phyloP scores from a whole-genome alignment of 2,329 filamentous ascomycete genomes.

The Corynespora cassiicola region DNA sequence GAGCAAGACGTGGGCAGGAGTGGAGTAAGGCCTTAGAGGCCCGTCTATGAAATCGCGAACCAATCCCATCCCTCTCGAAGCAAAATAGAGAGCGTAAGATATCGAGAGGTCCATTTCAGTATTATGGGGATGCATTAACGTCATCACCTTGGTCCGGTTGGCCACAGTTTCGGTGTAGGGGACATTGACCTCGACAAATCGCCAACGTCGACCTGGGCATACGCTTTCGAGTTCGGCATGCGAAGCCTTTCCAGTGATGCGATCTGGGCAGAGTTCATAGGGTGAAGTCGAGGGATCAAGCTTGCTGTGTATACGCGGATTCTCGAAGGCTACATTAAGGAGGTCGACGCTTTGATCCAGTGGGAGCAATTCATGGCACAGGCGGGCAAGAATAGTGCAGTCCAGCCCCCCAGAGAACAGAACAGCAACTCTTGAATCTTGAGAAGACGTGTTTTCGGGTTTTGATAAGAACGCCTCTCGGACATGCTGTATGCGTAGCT shows the following conservation, averaged over 20 bases:
- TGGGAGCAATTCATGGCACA: conserved; percentile 79
- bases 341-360: conserved; percentile 76
- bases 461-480: conserved; percentile 24
- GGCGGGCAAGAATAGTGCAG: conserved; percentile 83
- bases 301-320: conserved; percentile 69
- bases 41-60: conserved; percentile 38
- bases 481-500: conserved; percentile 56
- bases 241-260: conserved; percentile 82
- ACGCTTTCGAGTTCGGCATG: conserved; percentile 73
- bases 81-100: conserved; percentile 91
- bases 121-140: conserved; percentile 88
- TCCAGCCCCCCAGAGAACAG: conserved; percentile 95
- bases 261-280: conserved; percentile 89
- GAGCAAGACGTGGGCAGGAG: conserved; percentile 80
- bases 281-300: conserved; percentile 44
- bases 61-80: conserved; percentile 73
- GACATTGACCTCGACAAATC: conserved; percentile 85
- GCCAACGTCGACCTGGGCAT: conserved; percentile 77
- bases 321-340: conserved; percentile 96
- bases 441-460: not conserved
- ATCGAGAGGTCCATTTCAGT: conserved; percentile 99
- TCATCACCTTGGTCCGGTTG: conserved; percentile 73
- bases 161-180: conserved; percentile 76
- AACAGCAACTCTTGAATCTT: conserved; percentile 69
- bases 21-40: conserved; percentile 60